phyloP scores from a whole-genome alignment of 257 asterid species.

The Ballota nigra region DNA sequence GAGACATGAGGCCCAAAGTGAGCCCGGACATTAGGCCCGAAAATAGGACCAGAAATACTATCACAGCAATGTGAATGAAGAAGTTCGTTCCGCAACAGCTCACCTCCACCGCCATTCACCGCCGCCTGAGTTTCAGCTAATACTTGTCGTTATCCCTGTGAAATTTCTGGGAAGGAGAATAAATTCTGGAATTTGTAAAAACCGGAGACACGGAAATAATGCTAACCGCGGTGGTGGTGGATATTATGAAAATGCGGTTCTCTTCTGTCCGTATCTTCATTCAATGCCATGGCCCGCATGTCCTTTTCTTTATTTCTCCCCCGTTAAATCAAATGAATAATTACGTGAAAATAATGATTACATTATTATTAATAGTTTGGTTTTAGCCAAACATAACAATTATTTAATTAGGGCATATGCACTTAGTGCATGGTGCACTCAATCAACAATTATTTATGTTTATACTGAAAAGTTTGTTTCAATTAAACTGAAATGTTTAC shows the following conservation, averaged over 20 bases:
- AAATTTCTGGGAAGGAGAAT: neutral
- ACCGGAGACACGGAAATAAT: constrained; percentile 2
- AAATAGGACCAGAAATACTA: constrained; percentile 57
- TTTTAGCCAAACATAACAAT: too few relatives aligned
- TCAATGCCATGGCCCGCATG: neutral
- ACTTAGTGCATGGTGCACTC: too few relatives aligned
- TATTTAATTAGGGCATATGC: too few relatives aligned
- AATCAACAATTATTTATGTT: too few relatives aligned
- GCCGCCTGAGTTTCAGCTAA: neutral
- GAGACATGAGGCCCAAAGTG: constrained; percentile 91
- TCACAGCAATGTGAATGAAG: constrained; percentile 54
- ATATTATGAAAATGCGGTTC: neutral
- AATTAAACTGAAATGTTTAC: too few relatives aligned
- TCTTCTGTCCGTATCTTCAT: constrained; percentile 5
- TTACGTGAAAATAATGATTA: too few relatives aligned
- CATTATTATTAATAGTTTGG: too few relatives aligned
- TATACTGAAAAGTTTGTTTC: too few relatives aligned
- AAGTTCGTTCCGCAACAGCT: constrained; percentile 58
- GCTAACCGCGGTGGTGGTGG: neutral
- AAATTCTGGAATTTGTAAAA: constrained; percentile 14
- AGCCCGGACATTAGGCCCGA: constrained; percentile 98
- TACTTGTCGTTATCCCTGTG: neutral
- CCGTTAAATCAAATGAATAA: too few relatives aligned
- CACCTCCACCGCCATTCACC: constrained; percentile 73
- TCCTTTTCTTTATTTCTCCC: neutral